A percentile compares a stretch with the other conserved stretches of the same genome.
Conservation (phyloP, 1,284 basidiomycete genomes). For the Tylopilus orsonianus region DNA sequence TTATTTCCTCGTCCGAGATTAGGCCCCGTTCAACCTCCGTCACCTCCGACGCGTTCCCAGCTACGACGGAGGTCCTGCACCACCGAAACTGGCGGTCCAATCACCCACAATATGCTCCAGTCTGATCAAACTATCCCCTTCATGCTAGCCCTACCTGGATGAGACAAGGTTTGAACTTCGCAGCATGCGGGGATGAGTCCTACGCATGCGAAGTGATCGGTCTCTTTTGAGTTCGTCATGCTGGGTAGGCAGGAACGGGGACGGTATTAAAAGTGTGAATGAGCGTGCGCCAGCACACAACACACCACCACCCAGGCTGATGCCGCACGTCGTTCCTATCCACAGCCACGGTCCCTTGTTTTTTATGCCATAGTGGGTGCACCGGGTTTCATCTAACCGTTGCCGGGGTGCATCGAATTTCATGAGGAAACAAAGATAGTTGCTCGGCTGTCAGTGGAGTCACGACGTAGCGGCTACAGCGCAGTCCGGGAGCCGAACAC, state of each 20-base stretch:
- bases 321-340: constrained; percentile 11
- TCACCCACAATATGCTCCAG: background rate
- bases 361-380: background rate
- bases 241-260: background rate
- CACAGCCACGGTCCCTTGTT: background rate
- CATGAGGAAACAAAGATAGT: constrained; percentile 9
- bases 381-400: constrained; percentile 1
- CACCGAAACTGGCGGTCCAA: constrained; percentile 23
- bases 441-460: constrained; percentile 9
- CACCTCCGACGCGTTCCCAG: constrained; percentile 15
- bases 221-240: background rate
- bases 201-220: constrained; percentile 15
- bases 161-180: too few relatives aligned
- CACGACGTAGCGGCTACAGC: constrained; percentile 16
- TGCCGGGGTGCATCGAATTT: constrained; percentile 8
- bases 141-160: too few relatives aligned
- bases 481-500: constrained; percentile 22
- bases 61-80: constrained; percentile 19
- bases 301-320: background rate
- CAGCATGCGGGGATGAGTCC: background rate
- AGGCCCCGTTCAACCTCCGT: constrained; percentile 18
- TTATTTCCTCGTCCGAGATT: constrained; percentile 14
- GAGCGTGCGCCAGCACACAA: background rate
- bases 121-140: too few relatives aligned
- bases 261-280: constrained; percentile 19